Evolutionary conservation across 176 grass and related monocot species (phyloP).

Genomic region (Oryza australiensis): DNA sequence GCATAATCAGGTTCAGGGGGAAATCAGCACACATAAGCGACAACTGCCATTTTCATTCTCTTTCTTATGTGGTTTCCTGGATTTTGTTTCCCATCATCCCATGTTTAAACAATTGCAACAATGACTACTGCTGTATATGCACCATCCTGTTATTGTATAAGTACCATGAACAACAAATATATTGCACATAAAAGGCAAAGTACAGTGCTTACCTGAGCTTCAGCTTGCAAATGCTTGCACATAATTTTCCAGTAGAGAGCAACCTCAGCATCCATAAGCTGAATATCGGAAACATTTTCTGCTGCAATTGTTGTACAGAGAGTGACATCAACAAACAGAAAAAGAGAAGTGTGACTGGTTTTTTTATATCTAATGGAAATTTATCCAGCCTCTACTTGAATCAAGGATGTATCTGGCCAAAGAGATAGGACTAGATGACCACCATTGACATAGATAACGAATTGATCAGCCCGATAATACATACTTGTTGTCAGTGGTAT

Average conservation of each 20-base stretch:
- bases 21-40: background rate
- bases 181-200: constrained; percentile 1
- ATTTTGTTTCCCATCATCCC: background rate
- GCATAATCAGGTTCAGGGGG: background rate
- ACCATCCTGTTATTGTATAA: constrained; percentile 21
- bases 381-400: background rate
- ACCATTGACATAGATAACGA: background rate
- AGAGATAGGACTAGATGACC: background rate
- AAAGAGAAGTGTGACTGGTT: background rate
- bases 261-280: constrained; percentile 81
- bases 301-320: constrained; percentile 31
- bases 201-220: constrained; percentile 77
- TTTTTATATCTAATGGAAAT: background rate
- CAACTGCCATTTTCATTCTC: background rate
- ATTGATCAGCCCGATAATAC: background rate
- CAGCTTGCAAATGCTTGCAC: constrained; percentile 84
- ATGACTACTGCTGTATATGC: background rate
- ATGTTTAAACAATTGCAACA: constrained; percentile 19
- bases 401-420: background rate
- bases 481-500: background rate
- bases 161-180: background rate
- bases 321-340: constrained; percentile 20
- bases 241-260: constrained; percentile 91
- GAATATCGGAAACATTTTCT: constrained; percentile 54
- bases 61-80: background rate